Conservation (phyloP, 768 basidiomycete species). For the Panaeolus papilionaceus region DNA sequence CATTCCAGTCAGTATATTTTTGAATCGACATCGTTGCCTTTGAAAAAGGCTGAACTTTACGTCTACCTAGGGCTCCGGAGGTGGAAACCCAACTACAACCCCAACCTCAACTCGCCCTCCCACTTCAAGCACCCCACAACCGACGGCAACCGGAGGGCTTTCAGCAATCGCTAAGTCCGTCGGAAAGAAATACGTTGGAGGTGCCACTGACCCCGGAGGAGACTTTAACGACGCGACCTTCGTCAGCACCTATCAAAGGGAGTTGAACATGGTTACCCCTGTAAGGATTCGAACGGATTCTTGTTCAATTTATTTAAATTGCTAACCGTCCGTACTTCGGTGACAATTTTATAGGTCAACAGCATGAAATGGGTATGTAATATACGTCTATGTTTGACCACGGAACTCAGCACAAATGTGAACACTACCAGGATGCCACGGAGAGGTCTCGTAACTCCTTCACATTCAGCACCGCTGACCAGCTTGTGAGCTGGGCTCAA, state of each 20-base stretch:
- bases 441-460: conserved; percentile 55
- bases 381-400: background rate
- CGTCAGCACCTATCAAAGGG: conserved; percentile 2
- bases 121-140: background rate
- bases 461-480: conserved; percentile 52
- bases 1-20: conserved; percentile 34
- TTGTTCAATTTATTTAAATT: background rate
- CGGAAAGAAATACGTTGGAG: conserved; percentile 2
- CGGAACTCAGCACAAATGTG: background rate
- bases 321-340: background rate
- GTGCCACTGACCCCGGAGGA: conserved; percentile 11
- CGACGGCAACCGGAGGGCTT: background rate
- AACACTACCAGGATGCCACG: conserved; percentile 49
- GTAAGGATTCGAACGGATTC: conserved; percentile 24
- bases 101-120: background rate
- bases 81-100: background rate
- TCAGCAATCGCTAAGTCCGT: background rate
- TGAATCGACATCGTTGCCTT: background rate
- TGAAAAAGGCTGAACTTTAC: background rate
- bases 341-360: conserved; percentile 37
- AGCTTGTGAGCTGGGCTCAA: conserved; percentile 49
- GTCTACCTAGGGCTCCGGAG: background rate
- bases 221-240: conserved; percentile 6
- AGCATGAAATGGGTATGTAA: conserved; percentile 61
- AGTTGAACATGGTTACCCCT: conserved; percentile 41